phyloP scores from a whole-genome alignment of 345 rosid species.

The Aurinia saxatilis region DNA sequence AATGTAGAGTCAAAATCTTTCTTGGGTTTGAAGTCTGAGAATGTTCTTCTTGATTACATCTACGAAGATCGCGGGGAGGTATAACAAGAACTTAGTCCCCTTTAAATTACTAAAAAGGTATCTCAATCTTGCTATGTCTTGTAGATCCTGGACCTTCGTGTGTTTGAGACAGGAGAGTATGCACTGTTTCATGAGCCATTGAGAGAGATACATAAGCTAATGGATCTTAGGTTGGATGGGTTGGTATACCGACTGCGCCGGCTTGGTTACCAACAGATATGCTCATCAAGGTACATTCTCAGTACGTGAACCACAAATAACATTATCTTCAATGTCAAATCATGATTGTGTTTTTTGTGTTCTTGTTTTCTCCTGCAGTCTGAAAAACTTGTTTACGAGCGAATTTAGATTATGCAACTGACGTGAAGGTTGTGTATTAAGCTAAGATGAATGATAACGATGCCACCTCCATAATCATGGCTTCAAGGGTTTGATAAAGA shows the following conservation, averaged over 20 bases:
- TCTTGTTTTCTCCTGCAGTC: constrained; percentile 46
- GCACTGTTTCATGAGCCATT: constrained; percentile 31
- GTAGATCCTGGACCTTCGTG: constrained; percentile 73
- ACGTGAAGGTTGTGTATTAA: not conserved
- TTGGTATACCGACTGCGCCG: constrained; percentile 89
- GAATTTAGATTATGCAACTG: constrained; percentile 32
- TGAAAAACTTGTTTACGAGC: constrained; percentile 71
- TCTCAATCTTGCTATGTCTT: not conserved
- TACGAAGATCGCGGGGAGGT: constrained; percentile 98
- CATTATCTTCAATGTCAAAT: not conserved
- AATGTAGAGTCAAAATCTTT: constrained; percentile 39
- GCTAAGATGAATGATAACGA: not conserved
- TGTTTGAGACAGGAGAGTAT: constrained; percentile 88
- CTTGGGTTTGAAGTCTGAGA: not conserved
- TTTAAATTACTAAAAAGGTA: not conserved
- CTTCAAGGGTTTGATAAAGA: not conserved
- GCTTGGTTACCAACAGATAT: constrained; percentile 95
- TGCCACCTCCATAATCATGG: not conserved
- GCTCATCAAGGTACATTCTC: constrained; percentile 63
- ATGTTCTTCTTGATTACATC: constrained; percentile 85
- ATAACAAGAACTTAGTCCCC: not conserved
- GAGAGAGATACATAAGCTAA: not conserved
- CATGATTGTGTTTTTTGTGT: not conserved
- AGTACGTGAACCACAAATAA: not conserved
- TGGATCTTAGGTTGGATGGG: constrained; percentile 66